Evolutionary conservation across 768 basidiomycete genomes (phyloP).

Genomic region (Boletus rufocinnamomeus): DNA sequence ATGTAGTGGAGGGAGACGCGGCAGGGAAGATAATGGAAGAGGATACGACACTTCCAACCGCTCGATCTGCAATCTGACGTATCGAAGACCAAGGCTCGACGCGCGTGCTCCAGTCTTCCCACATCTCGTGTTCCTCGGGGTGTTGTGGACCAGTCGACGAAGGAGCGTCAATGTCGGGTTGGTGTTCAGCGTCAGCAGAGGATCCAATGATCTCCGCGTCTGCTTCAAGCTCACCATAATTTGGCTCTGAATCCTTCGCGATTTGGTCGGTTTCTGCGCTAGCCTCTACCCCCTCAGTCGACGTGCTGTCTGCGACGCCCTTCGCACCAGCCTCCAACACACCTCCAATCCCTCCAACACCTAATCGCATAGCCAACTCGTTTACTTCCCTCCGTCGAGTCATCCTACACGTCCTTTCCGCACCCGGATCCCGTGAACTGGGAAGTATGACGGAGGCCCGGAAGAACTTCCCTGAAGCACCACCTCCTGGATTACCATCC

Average conservation of each 20-base stretch:
- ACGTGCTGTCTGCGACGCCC: neutral
- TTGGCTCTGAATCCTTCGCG: conserved; percentile 5
- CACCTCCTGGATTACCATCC: conserved; percentile 14
- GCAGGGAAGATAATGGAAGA: conserved; percentile 19
- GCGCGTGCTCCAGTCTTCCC: conserved; percentile 68
- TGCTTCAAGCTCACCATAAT: conserved; percentile 20
- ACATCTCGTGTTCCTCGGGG: conserved; percentile 40
- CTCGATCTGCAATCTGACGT: conserved; percentile 72
- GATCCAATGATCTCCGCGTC: conserved; percentile 19
- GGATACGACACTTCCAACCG: conserved; percentile 64
- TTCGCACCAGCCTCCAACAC: conserved; percentile 40
- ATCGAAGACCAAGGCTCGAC: conserved; percentile 72
- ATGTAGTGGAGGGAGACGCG: conserved; percentile 12
- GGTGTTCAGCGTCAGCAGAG: conserved; percentile 17
- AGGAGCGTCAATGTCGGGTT: neutral
- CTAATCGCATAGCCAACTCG: conserved; percentile 83
- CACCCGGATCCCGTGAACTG: conserved; percentile 48
- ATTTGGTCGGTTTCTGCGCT: conserved; percentile 6
- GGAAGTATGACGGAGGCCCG: conserved; percentile 74
- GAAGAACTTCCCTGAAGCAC: conserved; percentile 49
- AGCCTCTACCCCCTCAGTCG: conserved; percentile 3
- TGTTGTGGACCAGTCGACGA: conserved; percentile 6
- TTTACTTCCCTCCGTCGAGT: conserved; percentile 73
- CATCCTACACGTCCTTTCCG: conserved; percentile 60
- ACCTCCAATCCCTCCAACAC: conserved; percentile 74